A percentile compares a stretch with the other conserved stretches of the same genome.
Conservation (phyloP, 2,329 filamentous ascomycete genomes). For the Mycosphaerella sp. region DNA sequence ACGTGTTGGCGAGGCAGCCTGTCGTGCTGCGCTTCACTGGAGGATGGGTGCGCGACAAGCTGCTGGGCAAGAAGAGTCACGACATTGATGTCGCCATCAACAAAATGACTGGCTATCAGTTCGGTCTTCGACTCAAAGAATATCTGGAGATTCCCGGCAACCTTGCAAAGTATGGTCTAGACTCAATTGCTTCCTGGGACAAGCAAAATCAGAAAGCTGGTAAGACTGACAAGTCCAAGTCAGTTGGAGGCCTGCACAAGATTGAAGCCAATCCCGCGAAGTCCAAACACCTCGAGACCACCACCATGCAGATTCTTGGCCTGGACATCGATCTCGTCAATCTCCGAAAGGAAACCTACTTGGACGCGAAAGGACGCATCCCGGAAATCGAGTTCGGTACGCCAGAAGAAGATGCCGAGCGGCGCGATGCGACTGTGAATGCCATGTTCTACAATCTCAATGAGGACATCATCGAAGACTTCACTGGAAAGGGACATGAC, state of each 20-base stretch:
- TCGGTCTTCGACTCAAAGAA: slow-evolving; percentile 62
- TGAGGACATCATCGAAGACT: slow-evolving; percentile 73
- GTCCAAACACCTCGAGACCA: slow-evolving; percentile 91
- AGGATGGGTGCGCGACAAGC: slow-evolving; percentile 82
- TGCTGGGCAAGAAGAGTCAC: slow-evolving; percentile 64
- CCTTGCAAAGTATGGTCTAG: slow-evolving; percentile 54
- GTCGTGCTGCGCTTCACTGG: slow-evolving; percentile 69
- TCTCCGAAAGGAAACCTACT: slow-evolving; percentile 83
- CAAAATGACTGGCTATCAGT: slow-evolving; percentile 72
- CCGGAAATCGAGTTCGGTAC: slow-evolving; percentile 92
- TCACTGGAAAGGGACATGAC: slow-evolving; percentile 64
- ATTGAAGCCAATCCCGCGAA: slow-evolving; percentile 91
- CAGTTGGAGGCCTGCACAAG: slow-evolving; percentile 73
- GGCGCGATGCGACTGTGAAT: slow-evolving; percentile 90
- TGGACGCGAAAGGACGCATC: slow-evolving; percentile 72
- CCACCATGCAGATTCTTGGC: slow-evolving; percentile 76
- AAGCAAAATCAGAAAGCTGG: slow-evolving; percentile 38
- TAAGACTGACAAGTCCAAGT: slow-evolving; percentile 45
- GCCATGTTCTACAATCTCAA: slow-evolving; percentile 93
- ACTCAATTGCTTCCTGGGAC: slow-evolving; percentile 35
- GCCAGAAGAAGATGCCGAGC: slow-evolving; percentile 78
- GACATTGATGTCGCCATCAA: slow-evolving; percentile 86
- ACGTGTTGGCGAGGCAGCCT: slow-evolving; percentile 42
- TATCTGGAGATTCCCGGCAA: slow-evolving; percentile 60
- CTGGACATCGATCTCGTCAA: slow-evolving; percentile 94